Base-by-base conservation (phyloP, 2,329 filamentous ascomycete species). In the Aspergillus clavatus region DNA sequence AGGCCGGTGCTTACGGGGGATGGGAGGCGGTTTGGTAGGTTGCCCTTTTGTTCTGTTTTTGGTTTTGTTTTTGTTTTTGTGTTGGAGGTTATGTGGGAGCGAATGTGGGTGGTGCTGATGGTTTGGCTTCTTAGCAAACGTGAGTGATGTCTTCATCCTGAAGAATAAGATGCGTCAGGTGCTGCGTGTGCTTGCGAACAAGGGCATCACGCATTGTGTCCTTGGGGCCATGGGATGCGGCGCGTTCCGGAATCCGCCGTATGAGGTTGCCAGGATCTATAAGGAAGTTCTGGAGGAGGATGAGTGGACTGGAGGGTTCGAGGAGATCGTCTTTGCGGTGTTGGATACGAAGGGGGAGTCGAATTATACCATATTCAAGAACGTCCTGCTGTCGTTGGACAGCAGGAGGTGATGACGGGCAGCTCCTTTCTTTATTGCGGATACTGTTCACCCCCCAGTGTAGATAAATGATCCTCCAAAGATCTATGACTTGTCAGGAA, bases 161-260 rank as follows among this genome's bases (percentile, higher is more conserved):
- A 79, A 78, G 62, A 62, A 71, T 42, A 83, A 82, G 63, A 82
- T 83, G 66, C 63, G 79, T 16, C 59, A 81, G 26, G 69, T 71
- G 3, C 58, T 83, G 38, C 68, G 80, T 2, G 72, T 80, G 50
- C 76, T 79, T 1, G 79, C 72, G 8, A 52, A 52, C 0, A 62
- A 73, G 18, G 70, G 70, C 1, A 28, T 43, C 4, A 42, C 46
- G 10, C 42, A 50, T 27, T 50, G 46, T 1, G 78, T 85, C 2
- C 68, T 86, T 1, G 82, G 82, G 0, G 81, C 82, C 0, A 57
- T 85, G 43, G 82, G 82, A 0, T 86, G 81, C 52, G 82, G 82
- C 3, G 80, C 77, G 1, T 84, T 82, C 56, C 56, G 55, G 0
- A 83, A 84, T 56, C 82, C 82, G 7, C 70, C 71, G 0, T 61